A percentile compares a stretch with the other conserved stretches of the same genome.
Evolutionary conservation across 805 yeast species (phyloP).

Genomic region (Teunomyces pallodes): DNA sequence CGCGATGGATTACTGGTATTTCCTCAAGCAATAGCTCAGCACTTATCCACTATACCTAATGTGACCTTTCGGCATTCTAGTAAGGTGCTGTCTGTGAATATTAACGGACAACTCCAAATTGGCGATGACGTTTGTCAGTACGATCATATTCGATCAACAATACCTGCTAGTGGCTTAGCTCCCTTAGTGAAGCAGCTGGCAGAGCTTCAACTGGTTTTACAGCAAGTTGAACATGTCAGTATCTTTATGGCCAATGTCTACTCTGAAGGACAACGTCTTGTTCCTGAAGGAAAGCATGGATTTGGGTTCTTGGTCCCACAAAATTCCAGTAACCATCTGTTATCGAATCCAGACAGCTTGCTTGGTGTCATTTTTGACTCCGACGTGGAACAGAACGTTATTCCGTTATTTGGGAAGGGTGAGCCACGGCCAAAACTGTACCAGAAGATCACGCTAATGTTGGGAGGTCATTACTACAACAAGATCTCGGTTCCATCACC

Average conservation of each 20-base stretch:
- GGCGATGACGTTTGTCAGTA: constrained; percentile 16
- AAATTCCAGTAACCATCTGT: background rate
- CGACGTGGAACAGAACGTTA: constrained; percentile 60
- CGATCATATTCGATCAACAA: constrained; percentile 62
- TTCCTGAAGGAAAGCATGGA: constrained; percentile 49
- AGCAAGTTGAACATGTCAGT: constrained; percentile 37
- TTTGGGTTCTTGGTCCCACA: constrained; percentile 88
- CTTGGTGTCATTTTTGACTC: constrained; percentile 92
- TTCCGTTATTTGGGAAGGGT: constrained; percentile 5
- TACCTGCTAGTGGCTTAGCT: constrained; percentile 44
- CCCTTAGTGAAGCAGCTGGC: constrained; percentile 21
- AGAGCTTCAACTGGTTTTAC: constrained; percentile 17
- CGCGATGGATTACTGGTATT: constrained; percentile 55
- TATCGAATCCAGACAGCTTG: constrained; percentile 50
- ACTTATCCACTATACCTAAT: constrained; percentile 38
- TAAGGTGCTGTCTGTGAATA: constrained; percentile 19
- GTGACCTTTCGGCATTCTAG: constrained; percentile 36
- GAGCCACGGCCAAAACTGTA: constrained; percentile 28
- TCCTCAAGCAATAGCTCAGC: constrained; percentile 42
- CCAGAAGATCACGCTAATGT: constrained; percentile 81
- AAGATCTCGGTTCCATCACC: constrained; percentile 30
- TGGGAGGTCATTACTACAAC: constrained; percentile 71
- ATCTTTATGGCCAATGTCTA: constrained; percentile 66
- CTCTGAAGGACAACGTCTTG: constrained; percentile 34
- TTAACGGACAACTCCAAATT: constrained; percentile 11